A percentile compares a stretch with the other conserved stretches of the same genome.
Evolutionary conservation across 345 rosid genomes (phyloP).

Genomic region (Odontarrhena argentea): DNA sequence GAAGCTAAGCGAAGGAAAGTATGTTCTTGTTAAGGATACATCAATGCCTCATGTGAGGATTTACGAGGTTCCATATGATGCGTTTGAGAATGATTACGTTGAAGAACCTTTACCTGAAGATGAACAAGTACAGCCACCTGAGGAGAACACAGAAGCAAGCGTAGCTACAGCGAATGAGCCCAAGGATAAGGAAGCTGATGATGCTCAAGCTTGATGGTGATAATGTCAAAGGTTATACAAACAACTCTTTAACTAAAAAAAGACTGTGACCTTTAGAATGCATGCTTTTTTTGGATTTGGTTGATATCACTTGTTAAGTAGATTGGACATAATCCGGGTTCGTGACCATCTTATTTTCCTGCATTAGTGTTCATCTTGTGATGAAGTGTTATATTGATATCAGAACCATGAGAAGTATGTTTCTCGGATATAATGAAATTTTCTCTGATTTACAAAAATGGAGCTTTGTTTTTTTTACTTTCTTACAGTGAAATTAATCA

Average conservation of each 20-base stretch:
- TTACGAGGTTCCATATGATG: slow-evolving; percentile 94
- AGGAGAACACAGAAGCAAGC: slow-evolving; percentile 49
- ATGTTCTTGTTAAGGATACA: slow-evolving; percentile 91
- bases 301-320: no score
- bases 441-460: no score
- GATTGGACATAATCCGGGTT: no score
- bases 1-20: slow-evolving; percentile 55
- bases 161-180: slow-evolving; percentile 47
- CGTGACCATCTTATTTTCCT: no score
- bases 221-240: neutral
- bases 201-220: slow-evolving; percentile 30
- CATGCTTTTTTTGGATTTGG: no score
- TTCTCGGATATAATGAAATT: no score
- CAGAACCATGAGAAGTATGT: no score
- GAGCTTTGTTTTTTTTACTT: no score
- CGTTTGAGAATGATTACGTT: slow-evolving; percentile 93
- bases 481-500: no score
- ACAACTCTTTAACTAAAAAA: neutral
- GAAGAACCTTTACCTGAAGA: slow-evolving; percentile 76
- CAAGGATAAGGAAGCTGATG: slow-evolving; percentile 52
- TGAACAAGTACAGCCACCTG: slow-evolving; percentile 62
- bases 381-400: no score
- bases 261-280: no score
- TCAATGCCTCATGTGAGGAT: slow-evolving; percentile 91
- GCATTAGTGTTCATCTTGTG: no score